Conservation (phyloP, 768 basidiomycete species). For the Crassisporium funariophilum region DNA sequence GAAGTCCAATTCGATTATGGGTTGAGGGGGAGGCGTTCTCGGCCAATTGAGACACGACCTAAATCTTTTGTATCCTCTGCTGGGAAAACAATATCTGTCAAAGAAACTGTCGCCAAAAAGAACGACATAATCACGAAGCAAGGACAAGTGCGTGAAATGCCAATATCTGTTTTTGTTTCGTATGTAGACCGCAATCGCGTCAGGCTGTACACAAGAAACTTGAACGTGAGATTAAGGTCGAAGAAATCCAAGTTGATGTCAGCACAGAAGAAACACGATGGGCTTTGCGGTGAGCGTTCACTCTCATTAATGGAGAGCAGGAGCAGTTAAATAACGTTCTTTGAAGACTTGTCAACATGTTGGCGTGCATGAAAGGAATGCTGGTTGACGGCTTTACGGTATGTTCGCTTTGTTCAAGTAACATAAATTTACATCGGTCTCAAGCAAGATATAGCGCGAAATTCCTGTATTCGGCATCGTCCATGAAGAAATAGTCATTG, state of each 20-base stretch:
- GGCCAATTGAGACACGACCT: slow-evolving; percentile 53
- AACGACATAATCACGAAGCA: slow-evolving; percentile 57
- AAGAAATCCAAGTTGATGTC: slow-evolving; percentile 53
- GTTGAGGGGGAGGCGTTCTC: slow-evolving; percentile 56
- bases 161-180: background rate
- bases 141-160: slow-evolving; percentile 54
- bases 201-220: slow-evolving; percentile 77
- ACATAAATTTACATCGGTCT: background rate
- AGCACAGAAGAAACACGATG: slow-evolving; percentile 71
- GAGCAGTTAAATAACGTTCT: background rate
- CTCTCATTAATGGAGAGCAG: background rate
- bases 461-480: slow-evolving; percentile 82
- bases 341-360: slow-evolving; percentile 70
- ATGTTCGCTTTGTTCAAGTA: slow-evolving; percentile 2
- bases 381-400: slow-evolving; percentile 52
- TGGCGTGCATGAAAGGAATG: slow-evolving; percentile 62
- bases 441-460: slow-evolving; percentile 57
- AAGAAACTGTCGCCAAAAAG: slow-evolving; percentile 47
- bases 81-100: slow-evolving; percentile 64
- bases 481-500: slow-evolving; percentile 63
- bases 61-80: slow-evolving; percentile 52
- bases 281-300: slow-evolving; percentile 62
- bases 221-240: slow-evolving; percentile 69
- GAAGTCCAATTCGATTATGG: slow-evolving; percentile 82
- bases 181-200: background rate